These are phyloP conservation scores for Discostella stelligeroides DNA, from an alignment of 108 stramenopile species.

Conservation along the genomic window DNA sequence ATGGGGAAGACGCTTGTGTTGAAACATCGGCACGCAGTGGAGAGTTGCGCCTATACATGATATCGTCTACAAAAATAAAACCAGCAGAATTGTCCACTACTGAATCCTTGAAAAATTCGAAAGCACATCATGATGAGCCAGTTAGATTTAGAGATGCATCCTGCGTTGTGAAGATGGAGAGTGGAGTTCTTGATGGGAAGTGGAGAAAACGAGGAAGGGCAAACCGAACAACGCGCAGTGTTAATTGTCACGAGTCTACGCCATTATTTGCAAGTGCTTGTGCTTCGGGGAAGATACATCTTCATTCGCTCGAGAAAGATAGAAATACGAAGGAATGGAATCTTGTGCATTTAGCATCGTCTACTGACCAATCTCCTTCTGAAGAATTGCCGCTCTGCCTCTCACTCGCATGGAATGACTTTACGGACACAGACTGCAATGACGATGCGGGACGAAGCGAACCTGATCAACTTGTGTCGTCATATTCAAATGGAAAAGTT, in stretches of 20 bases:
- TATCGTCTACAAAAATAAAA: constrained; percentile 26
- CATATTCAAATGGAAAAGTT: constrained; percentile 74
- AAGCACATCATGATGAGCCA: constrained; percentile 9
- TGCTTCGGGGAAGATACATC: constrained; percentile 47
- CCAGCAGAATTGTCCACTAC: neutral
- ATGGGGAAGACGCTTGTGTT: neutral
- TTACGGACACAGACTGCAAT: constrained; percentile 1
- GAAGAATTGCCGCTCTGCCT: constrained; percentile 44
- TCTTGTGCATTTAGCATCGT: constrained; percentile 33
- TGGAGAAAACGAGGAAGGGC: constrained; percentile 46
- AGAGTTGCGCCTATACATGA: constrained; percentile 42
- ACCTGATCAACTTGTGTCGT: constrained; percentile 63
- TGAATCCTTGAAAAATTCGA: constrained; percentile 4
- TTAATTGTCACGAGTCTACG: neutral
- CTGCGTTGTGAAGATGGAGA: constrained; percentile 32
- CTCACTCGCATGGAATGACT: constrained; percentile 60
- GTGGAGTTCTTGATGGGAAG: constrained; percentile 84
- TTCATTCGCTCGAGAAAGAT: constrained; percentile 36
- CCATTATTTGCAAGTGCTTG: constrained; percentile 40
- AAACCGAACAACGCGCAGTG: constrained; percentile 1
- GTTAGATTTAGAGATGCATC: constrained; percentile 38
- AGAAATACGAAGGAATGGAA: constrained; percentile 24
- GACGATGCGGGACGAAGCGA: neutral
- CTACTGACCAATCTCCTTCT: constrained; percentile 8
- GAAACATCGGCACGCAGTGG: constrained; percentile 34